Conservation (phyloP, 2,329 filamentous ascomycete genomes). For the Exophiala sp. region DNA sequence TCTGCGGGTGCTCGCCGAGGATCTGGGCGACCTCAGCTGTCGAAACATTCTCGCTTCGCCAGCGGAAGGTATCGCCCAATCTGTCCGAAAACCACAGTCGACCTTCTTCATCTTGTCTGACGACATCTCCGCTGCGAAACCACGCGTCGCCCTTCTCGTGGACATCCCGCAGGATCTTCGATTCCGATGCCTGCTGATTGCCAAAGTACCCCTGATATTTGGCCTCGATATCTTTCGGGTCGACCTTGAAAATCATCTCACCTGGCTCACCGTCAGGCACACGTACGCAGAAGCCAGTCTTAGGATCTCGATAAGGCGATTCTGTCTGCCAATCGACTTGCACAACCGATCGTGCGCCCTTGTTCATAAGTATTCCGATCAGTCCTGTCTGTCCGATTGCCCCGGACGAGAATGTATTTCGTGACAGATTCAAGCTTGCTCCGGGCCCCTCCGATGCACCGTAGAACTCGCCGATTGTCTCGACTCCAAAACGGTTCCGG, state of each 20-base stretch:
- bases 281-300: conserved; percentile 64
- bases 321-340: conserved; percentile 70
- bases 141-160: conserved; percentile 65
- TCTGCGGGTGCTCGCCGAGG: conserved; percentile 56
- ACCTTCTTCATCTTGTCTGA: conserved; percentile 60
- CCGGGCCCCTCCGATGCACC: conserved; percentile 69
- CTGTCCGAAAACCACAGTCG: conserved; percentile 68
- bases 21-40: conserved; percentile 65
- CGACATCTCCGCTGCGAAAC: conserved; percentile 65
- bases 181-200: conserved; percentile 62
- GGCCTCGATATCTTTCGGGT: conserved; percentile 56
- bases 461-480: conserved; percentile 75
- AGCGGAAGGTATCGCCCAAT: conserved; percentile 70
- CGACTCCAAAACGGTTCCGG: conserved; percentile 74
- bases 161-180: conserved; percentile 63
- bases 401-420: conserved; percentile 70
- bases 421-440: conserved; percentile 68
- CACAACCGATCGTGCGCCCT: conserved; percentile 56
- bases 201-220: conserved; percentile 68
- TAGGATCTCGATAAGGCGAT: conserved; percentile 62
- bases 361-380: conserved; percentile 56
- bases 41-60: conserved; percentile 69
- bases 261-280: conserved; percentile 63
- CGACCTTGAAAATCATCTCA: conserved; percentile 58
- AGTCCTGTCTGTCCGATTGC: conserved; percentile 72